Percentiles rank a stretch among this genome's conserved stretches.
Evolutionary conservation across 495 filamentous ascomycete genomes (phyloP).

Genomic region (Annulohypoxylon maeteangense): DNA sequence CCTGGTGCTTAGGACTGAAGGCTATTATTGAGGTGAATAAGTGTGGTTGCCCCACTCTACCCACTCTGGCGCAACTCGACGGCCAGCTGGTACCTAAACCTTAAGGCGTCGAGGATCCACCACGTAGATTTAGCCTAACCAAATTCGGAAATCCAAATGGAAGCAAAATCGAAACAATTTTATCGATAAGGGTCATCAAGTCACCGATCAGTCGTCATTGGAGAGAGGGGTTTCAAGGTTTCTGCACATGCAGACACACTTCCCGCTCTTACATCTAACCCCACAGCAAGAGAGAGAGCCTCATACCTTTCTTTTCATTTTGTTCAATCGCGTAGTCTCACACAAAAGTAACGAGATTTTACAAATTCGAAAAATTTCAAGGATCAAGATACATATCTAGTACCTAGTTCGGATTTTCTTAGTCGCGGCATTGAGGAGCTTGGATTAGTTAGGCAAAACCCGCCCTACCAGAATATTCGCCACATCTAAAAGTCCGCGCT

Average conservation of each 20-base stretch:
- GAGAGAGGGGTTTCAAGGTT: constrained; percentile 22
- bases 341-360: background rate
- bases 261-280: constrained; percentile 36
- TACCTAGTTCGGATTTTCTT: background rate
- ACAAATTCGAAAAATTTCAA: background rate
- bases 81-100: constrained; percentile 33
- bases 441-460: background rate
- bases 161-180: background rate
- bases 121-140: constrained; percentile 14
- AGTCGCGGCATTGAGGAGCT: background rate
- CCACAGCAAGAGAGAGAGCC: constrained; percentile 35
- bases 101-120: constrained; percentile 29
- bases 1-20: constrained; percentile 36
- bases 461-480: background rate
- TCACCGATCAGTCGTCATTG: constrained; percentile 34
- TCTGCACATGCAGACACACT: constrained; percentile 20
- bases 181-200: constrained; percentile 40
- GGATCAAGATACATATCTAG: background rate
- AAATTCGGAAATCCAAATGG: background rate
- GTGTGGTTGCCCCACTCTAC: constrained; percentile 37
- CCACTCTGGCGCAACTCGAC: constrained; percentile 34
- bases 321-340: background rate
- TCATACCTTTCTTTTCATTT: background rate
- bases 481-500: constrained; percentile 6
- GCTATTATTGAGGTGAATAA: constrained; percentile 39